phyloP scores from a whole-genome alignment of 208 protist species.

The Leishmania lainsoni region DNA sequence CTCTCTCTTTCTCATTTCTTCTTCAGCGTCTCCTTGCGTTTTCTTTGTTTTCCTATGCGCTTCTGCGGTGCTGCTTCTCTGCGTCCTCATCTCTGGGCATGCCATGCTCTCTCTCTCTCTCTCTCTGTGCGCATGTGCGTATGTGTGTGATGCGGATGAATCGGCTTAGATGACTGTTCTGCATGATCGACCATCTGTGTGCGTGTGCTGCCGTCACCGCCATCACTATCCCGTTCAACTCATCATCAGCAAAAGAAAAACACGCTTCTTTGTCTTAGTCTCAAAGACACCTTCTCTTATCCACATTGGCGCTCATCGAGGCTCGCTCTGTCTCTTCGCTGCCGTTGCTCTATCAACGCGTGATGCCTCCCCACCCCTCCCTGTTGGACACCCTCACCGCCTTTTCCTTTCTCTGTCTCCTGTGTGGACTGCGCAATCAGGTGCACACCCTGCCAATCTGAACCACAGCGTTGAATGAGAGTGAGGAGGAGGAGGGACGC shows the following conservation, averaged over 20 bases:
- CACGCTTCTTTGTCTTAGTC: not conserved
- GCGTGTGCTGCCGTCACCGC: not conserved
- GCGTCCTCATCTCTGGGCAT: not conserved
- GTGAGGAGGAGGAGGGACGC: not conserved
- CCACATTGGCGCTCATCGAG: not conserved
- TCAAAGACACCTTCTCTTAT: not conserved
- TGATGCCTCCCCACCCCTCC: not conserved
- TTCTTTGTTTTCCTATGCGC: not conserved
- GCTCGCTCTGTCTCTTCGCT: not conserved
- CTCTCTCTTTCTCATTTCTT: not conserved
- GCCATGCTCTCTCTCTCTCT: too few relatives aligned
- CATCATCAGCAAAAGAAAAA: not conserved
- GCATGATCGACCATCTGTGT: not conserved
- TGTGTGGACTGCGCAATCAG: not conserved
- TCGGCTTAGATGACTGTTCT: not conserved
- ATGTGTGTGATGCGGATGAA: not conserved
- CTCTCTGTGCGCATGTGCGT: not conserved
- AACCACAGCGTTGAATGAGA: not conserved
- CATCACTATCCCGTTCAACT: not conserved
- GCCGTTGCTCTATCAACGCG: not conserved
- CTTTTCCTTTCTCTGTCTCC: not conserved
- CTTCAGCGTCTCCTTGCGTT: slow-evolving; percentile 2
- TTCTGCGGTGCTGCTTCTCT: not conserved
- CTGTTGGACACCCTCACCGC: not conserved
- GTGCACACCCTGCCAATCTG: not conserved